phyloP scores from a whole-genome alignment of 1,139 yeast genomes.

The Kazachstania sp. region DNA sequence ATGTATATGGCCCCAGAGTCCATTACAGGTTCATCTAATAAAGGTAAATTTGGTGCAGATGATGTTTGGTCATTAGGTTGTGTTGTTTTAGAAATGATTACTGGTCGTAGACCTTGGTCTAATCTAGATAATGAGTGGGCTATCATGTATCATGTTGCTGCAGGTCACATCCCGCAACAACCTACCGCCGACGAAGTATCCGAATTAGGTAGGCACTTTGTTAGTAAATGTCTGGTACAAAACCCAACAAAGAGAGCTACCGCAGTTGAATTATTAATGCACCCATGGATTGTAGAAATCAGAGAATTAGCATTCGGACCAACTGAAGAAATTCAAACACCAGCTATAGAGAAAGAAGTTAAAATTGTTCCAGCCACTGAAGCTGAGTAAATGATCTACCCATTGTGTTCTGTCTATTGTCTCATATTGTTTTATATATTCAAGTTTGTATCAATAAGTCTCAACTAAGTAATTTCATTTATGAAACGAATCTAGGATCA shows the following conservation, averaged over 20 bases:
- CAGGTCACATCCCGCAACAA: slow-evolving; percentile 82
- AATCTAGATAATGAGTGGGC: slow-evolving; percentile 97
- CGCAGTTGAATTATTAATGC: slow-evolving; percentile 76
- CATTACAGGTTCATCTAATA: slow-evolving; percentile 64
- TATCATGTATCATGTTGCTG: slow-evolving; percentile 95
- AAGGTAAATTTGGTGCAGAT: slow-evolving; percentile 59
- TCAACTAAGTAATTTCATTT: neutral
- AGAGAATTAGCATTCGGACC: slow-evolving; percentile 59
- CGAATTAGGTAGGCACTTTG: slow-evolving; percentile 59
- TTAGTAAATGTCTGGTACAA: slow-evolving; percentile 69
- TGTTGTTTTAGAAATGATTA: slow-evolving; percentile 74
- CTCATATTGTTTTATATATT: neutral
- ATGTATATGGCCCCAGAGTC: slow-evolving; percentile 99
- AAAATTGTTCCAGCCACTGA: neutral
- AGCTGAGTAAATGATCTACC: neutral
- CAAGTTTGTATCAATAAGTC: neutral
- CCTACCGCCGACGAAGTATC: slow-evolving; percentile 76
- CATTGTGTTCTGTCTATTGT: neutral
- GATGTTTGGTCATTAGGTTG: slow-evolving; percentile 85
- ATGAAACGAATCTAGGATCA: neutral
- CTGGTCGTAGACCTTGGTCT: slow-evolving; percentile 82
- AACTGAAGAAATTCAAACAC: slow-evolving; percentile 8
- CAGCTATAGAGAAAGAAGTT: neutral
- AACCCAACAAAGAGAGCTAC: slow-evolving; percentile 74
- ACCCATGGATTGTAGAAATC: slow-evolving; percentile 82